phyloP scores from a whole-genome alignment of 805 yeast species.

The Ogataea zsoltii region DNA sequence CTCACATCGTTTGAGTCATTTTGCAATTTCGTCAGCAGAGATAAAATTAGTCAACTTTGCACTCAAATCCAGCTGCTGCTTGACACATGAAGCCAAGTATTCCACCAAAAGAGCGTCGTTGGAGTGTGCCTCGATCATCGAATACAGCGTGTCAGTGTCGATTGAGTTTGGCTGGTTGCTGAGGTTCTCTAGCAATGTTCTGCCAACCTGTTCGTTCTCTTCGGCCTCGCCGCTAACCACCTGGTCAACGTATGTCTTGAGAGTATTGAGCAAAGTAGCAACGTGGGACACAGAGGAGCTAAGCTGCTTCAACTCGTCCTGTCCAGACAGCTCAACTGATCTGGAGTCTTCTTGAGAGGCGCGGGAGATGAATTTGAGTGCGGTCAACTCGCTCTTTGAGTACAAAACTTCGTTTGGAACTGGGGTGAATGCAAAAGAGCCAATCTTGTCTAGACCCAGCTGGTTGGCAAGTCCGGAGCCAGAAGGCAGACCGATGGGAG shows the following conservation, averaged over 20 bases:
- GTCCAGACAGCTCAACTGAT: slow-evolving; percentile 35
- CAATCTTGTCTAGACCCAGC: slow-evolving; percentile 41
- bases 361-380: slow-evolving; percentile 48
- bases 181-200: slow-evolving; percentile 60
- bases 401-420: slow-evolving; percentile 65
- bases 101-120: slow-evolving; percentile 83
- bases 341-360: slow-evolving; percentile 36
- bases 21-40: slow-evolving; percentile 35
- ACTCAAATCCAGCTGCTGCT: slow-evolving; percentile 79
- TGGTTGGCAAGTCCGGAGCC: slow-evolving; percentile 38
- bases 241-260: slow-evolving; percentile 48
- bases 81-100: slow-evolving; percentile 78
- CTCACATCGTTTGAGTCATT: slow-evolving; percentile 16
- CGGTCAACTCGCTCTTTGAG: slow-evolving; percentile 58
- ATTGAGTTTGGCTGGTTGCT: slow-evolving; percentile 52
- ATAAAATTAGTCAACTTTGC: slow-evolving; percentile 66
- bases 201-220: slow-evolving; percentile 61
- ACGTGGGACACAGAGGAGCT: slow-evolving; percentile 47
- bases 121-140: slow-evolving; percentile 66
- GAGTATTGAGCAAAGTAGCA: slow-evolving; percentile 47
- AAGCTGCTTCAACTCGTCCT: slow-evolving; percentile 48
- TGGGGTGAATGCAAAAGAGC: slow-evolving; percentile 70
- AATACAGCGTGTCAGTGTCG: slow-evolving; percentile 53
- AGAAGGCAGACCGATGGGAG: slow-evolving; percentile 62
- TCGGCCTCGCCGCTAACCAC: slow-evolving; percentile 44